Conservation (phyloP, 257 asterid genomes). For the Ilex aquifolium region DNA sequence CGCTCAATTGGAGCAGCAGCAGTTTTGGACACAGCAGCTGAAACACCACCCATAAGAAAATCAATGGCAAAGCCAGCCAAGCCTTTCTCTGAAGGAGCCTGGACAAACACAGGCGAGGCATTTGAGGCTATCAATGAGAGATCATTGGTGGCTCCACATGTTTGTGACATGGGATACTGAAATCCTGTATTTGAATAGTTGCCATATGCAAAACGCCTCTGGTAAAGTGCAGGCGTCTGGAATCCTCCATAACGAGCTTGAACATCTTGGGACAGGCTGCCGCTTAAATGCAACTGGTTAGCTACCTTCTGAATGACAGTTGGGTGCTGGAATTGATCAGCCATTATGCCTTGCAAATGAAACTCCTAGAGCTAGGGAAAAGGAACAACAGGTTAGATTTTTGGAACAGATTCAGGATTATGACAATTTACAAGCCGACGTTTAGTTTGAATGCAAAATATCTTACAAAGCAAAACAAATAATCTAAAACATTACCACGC, state of each 20-base stretch:
- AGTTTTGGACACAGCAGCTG: conserved; percentile 92
- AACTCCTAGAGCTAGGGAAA: conserved; percentile 14
- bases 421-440: no score
- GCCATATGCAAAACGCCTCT: conserved; percentile 55
- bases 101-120: conserved; percentile 78
- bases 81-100: conserved; percentile 88
- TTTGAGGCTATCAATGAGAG: conserved; percentile 62
- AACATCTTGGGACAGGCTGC: conserved; percentile 44
- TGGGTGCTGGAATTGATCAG: conserved; percentile 54
- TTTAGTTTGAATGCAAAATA: no score
- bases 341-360: conserved; percentile 31
- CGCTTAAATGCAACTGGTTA: conserved; percentile 66
- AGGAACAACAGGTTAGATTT: no score
- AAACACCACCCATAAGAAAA: conserved; percentile 93
- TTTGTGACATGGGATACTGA: conserved; percentile 33
- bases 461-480: no score
- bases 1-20: conserved; percentile 97
- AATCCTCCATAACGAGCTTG: conserved; percentile 47
- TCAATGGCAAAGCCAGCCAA: conserved; percentile 65
- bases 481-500: no score
- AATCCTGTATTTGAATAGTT: conserved; percentile 58
- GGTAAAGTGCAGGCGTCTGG: conserved; percentile 41
- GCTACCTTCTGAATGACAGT: conserved; percentile 63
- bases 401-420: no score
- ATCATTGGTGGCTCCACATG: conserved; percentile 45